These are phyloP conservation scores for Pistacia atlantica DNA, from an alignment of 345 rosid genomes.

Conservation along the genomic window DNA sequence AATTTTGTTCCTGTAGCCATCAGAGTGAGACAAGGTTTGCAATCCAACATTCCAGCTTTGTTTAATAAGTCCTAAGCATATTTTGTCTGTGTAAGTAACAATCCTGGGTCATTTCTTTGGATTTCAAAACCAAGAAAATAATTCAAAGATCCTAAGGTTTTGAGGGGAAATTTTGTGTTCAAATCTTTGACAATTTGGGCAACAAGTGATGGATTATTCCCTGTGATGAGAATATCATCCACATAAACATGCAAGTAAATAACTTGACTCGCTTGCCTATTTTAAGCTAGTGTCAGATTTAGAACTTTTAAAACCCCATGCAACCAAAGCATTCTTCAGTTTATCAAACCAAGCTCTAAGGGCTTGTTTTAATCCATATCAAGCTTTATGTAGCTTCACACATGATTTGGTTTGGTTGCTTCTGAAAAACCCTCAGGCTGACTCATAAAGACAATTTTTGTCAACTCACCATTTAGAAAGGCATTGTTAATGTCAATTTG, in stretches of 20 bases:
- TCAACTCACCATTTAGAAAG: background rate
- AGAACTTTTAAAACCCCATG: too few relatives aligned
- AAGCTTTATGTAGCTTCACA: background rate
- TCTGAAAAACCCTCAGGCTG: background rate
- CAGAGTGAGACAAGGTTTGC: background rate
- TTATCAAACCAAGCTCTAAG: background rate
- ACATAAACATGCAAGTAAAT: background rate
- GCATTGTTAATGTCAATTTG: background rate
- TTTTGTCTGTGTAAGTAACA: background rate
- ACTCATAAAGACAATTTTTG: background rate
- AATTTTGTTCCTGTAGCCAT: background rate
- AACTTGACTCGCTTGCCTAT: background rate
- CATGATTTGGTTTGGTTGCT: background rate
- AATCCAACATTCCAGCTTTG: background rate
- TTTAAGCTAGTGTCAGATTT: background rate
- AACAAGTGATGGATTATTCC: too few relatives aligned
- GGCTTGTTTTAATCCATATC: too few relatives aligned
- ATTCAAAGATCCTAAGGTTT: background rate
- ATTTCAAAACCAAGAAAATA: background rate
- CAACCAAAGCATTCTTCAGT: background rate
- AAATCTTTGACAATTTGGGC: too few relatives aligned
- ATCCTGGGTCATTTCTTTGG: background rate
- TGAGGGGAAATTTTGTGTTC: too few relatives aligned
- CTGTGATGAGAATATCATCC: background rate
- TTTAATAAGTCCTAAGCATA: too few relatives aligned